These are phyloP conservation scores for Cytospora piceae DNA, from an alignment of 2,329 filamentous ascomycete genomes.

Conservation along the genomic window DNA sequence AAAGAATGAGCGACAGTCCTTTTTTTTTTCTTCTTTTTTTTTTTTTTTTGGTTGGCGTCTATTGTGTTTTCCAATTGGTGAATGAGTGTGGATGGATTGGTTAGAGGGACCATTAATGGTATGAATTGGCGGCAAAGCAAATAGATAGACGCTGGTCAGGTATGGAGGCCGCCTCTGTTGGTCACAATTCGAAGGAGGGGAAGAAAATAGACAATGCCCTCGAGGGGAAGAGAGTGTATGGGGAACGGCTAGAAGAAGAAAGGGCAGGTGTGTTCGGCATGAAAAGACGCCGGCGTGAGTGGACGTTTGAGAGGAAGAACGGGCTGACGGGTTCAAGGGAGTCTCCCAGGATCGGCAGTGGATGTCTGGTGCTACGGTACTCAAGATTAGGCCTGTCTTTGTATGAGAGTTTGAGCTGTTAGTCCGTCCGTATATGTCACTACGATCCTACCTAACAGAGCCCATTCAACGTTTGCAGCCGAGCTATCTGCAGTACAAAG, in stretches of 20 bases:
- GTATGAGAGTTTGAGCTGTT: neutral
- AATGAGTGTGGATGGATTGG: constrained; percentile 14
- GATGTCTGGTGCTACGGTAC: neutral
- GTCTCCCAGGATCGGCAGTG: constrained; percentile 7
- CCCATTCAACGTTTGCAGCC: neutral
- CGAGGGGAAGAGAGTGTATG: neutral
- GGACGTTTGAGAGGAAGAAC: constrained; percentile 10
- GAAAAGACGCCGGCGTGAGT: constrained; percentile 17
- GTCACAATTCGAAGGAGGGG: constrained; percentile 17
- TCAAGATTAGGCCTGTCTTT: neutral
- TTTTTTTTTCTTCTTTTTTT: too few species aligned
- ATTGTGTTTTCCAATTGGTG: constrained; percentile 8
- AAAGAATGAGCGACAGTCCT: constrained; percentile 8
- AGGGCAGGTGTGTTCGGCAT: neutral
- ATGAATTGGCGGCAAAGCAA: neutral
- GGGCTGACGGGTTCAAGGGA: neutral
- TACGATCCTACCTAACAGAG: neutral
- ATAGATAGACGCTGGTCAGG: constrained; percentile 1
- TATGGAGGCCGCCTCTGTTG: constrained; percentile 18
- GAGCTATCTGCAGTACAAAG: neutral
- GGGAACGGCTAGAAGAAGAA: constrained; percentile 2
- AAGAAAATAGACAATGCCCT: neutral
- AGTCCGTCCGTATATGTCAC: too few species aligned
- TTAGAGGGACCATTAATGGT: neutral
- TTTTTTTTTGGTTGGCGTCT: neutral